Conservation (phyloP, 108 stramenopile genomes). For the Cyclotella sp. region DNA sequence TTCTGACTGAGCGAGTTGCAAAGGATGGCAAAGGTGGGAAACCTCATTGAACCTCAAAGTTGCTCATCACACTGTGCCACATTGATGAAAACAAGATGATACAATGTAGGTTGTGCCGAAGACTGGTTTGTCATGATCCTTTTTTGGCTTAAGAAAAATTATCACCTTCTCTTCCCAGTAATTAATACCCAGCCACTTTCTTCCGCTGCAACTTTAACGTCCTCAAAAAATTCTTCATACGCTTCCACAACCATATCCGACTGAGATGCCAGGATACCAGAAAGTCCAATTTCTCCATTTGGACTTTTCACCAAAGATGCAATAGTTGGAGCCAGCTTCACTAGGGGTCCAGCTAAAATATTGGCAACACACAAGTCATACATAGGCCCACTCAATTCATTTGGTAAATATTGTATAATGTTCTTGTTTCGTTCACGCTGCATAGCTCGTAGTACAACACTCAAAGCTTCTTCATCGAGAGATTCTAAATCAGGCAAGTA, state of each 20-base stretch:
- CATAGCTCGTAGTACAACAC: conserved; percentile 69
- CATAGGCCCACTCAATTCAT: conserved; percentile 56
- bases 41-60: too few relatives aligned
- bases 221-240: conserved; percentile 67
- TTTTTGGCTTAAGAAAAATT: background rate
- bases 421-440: conserved; percentile 47
- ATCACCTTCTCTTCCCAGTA: conserved; percentile 69
- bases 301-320: conserved; percentile 61
- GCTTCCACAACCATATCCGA: conserved; percentile 63
- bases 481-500: conserved; percentile 70
- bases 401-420: conserved; percentile 51
- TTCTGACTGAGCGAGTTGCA: too few relatives aligned
- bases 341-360: conserved; percentile 75
- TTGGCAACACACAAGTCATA: conserved; percentile 82
- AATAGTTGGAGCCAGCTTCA: conserved; percentile 63
- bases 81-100: too few relatives aligned
- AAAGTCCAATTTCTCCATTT: conserved; percentile 71
- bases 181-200: conserved; percentile 70
- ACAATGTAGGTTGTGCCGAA: too few relatives aligned
- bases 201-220: conserved; percentile 62
- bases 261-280: conserved; percentile 71
- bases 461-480: conserved; percentile 67
- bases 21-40: too few relatives aligned
- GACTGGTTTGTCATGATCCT: too few relatives aligned
- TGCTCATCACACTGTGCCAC: too few relatives aligned